phyloP scores from a whole-genome alignment of 495 filamentous ascomycete genomes.

The Aspergillus sparsus region DNA sequence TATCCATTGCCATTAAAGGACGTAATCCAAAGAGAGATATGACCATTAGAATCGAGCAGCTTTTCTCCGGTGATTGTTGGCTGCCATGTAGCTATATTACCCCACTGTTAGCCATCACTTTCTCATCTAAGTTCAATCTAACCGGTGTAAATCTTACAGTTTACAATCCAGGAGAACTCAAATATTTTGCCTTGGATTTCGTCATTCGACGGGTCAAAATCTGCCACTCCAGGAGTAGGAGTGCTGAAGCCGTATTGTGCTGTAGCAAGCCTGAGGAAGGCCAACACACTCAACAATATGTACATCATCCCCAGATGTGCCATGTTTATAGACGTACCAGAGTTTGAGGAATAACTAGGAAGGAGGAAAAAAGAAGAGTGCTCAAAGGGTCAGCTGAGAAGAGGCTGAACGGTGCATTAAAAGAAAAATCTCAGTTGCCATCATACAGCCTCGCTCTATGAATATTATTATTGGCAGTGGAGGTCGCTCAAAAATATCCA shows the following conservation, averaged over 20 bases:
- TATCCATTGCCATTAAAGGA: neutral
- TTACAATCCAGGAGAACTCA: neutral
- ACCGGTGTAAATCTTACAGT: neutral
- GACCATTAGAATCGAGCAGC: neutral
- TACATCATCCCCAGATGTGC: neutral
- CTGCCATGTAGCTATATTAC: neutral
- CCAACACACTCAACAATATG: neutral
- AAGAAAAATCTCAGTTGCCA: neutral
- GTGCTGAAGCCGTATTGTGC: conserved; percentile 1
- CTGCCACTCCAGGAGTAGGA: neutral
- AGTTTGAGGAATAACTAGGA: neutral
- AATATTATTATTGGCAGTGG: neutral
- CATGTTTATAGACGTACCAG: neutral
- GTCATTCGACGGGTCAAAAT: neutral
- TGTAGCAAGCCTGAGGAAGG: neutral
- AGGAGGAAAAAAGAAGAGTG: neutral
- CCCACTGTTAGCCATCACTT: neutral
- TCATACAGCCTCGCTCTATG: neutral
- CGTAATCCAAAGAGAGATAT: neutral
- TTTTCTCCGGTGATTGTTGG: neutral
- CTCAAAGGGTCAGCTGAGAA: neutral
- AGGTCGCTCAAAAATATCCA: too few species aligned
- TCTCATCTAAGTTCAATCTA: neutral
- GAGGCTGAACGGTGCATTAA: neutral
- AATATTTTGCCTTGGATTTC: neutral